Percentiles rank a stretch among this genome's conserved stretches.
Evolutionary conservation across 2,329 filamentous ascomycete genomes (phyloP).

Genomic region (Endocalyx cinctus): DNA sequence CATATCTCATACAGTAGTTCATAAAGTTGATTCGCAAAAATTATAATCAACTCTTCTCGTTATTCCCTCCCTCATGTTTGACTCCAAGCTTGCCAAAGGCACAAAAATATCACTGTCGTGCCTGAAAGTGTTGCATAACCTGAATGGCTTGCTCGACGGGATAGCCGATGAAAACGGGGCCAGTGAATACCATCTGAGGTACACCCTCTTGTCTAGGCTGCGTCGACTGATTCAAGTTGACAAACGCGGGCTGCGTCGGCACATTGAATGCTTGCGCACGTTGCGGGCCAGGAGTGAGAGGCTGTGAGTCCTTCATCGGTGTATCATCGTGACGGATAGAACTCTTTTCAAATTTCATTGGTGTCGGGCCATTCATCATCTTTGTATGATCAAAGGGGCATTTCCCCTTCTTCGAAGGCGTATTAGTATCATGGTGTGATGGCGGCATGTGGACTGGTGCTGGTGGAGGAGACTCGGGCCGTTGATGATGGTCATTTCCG

Average conservation of each 20-base stretch:
- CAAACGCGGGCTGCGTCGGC: constrained; percentile 45
- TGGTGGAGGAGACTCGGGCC: constrained; percentile 52
- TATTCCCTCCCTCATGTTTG: no score
- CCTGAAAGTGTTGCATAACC: constrained; percentile 61
- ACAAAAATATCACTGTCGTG: constrained; percentile 17
- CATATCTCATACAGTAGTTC: no score
- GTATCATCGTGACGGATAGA: constrained; percentile 15
- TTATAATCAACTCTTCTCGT: no score
- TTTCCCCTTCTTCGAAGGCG: constrained; percentile 34
- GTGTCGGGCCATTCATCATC: constrained; percentile 26
- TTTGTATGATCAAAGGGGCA: constrained; percentile 57
- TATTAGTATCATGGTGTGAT: constrained; percentile 18
- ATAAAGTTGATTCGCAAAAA: no score
- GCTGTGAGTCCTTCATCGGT: constrained; percentile 13
- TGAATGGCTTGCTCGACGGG: constrained; percentile 75
- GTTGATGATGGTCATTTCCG: constrained; percentile 30
- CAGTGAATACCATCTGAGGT: constrained; percentile 81
- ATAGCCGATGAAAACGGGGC: constrained; percentile 92
- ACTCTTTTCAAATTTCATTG: constrained; percentile 21
- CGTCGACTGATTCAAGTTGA: constrained; percentile 37
- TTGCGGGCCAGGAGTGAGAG: constrained; percentile 16
- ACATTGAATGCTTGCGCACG: constrained; percentile 20
- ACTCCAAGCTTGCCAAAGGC: no score
- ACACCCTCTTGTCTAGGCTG: constrained; percentile 26
- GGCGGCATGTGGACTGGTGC: constrained; percentile 50